A percentile compares a stretch with the other conserved stretches of the same genome.
phyloP scores from a whole-genome alignment of 2,329 filamentous ascomycete species.

The Cladosporium colombiae region DNA sequence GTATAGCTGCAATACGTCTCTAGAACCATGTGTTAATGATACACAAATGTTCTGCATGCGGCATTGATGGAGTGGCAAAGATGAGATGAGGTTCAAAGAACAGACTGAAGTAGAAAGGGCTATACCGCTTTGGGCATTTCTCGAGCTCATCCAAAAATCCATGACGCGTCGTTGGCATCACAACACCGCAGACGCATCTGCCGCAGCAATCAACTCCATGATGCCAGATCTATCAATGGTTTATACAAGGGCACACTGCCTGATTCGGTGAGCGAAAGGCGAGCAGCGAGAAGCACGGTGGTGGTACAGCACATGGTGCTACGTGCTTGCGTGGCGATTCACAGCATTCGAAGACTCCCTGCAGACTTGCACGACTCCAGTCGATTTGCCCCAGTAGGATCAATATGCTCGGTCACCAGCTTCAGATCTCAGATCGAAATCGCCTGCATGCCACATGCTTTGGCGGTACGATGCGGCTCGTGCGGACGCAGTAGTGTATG shows the following conservation, averaged over 20 bases:
- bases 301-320: not conserved
- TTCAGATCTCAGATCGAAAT: not conserved
- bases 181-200: slow-evolving; percentile 2
- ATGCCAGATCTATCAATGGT: not conserved
- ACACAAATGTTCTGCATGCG: not conserved
- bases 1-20: not conserved
- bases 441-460: not conserved
- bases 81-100: not conserved
- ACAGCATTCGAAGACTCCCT: not conserved
- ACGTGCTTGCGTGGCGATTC: not conserved
- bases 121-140: not conserved
- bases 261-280: not conserved
- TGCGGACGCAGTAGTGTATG: slow-evolving; percentile 11
- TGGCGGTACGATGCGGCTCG: slow-evolving; percentile 6
- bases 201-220: slow-evolving; percentile 4
- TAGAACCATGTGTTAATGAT: not conserved
- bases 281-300: slow-evolving; percentile 14
- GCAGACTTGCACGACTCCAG: not conserved
- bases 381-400: not conserved
- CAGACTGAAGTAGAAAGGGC: not conserved
- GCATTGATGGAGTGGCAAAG: not conserved
- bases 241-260: not conserved
- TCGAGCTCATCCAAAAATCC: not conserved
- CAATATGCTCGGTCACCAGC: not conserved
- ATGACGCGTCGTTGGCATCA: slow-evolving; percentile 6